Base-by-base conservation (phyloP, 2,329 filamentous ascomycete genomes). In the Orbilia ellipsospora region DNA sequence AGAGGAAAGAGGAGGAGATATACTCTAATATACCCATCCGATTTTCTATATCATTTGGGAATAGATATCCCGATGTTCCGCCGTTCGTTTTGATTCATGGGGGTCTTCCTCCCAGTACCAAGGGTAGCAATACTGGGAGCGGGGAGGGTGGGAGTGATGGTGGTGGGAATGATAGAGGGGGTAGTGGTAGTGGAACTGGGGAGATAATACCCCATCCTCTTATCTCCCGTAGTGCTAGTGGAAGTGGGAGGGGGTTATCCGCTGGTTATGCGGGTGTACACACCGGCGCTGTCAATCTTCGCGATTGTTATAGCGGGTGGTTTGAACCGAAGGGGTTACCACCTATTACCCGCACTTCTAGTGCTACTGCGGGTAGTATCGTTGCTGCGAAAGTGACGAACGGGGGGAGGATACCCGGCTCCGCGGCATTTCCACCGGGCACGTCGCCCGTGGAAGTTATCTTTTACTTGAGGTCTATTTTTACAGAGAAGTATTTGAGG, bases 381-480 rank as follows among this genome's bases (percentile, higher is more conserved):
- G 6, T 6, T 10, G 31, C 31, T 10, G 31, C 31, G 31, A 26
- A 42, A 23, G 15, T 12, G 13, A 20, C 28, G 20, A 18, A 16
- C 36, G 13, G 23, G 28, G 26, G 20, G n/a, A 40, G 16, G 44
- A n/a, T n/a, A 10, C 15, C 15, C 13, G 44, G 44, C 1, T 6
- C 18, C 16, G 18, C 18, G 18, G 50, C 3, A n/a, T 68, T 67
- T 40, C 63, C 70, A 6, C 2, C 28, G 1, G 70, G 70, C 1
- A 68, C 63, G 15, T 74, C 70, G 28, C 70, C 70, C 3, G 54
- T 74, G 15, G 70, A 74, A 16, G 70, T 74, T 4, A 42, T 74
- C 0, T 57, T 48, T 10, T 74, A 55, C 15, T 28, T 74, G 15
- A 16, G 70, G 48, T 42, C 62, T 15, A 74, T 74, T 3, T 74